Evolutionary conservation across 2,329 filamentous ascomycete genomes (phyloP).

Genomic region (Thielaviopsis populi): DNA sequence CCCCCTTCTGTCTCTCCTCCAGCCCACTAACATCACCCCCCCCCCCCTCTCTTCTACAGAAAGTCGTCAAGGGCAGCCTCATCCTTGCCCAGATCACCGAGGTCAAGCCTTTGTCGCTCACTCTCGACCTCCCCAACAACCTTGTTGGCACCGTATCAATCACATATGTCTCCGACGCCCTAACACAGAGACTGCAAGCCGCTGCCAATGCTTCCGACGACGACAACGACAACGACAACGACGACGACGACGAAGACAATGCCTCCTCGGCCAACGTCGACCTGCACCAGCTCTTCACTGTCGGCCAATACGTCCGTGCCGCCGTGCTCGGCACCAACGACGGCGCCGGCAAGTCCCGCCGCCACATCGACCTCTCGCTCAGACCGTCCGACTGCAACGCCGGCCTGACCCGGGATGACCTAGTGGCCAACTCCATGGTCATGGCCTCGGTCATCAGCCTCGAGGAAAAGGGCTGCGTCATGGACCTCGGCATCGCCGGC

Average conservation of each 20-base stretch:
- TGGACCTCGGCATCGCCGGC: conserved; percentile 70
- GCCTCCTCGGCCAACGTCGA: conserved; percentile 39
- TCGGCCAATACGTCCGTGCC: conserved; percentile 80
- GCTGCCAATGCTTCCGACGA: conserved; percentile 38
- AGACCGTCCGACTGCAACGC: conserved; percentile 66
- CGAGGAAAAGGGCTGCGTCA: conserved; percentile 90
- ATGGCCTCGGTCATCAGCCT: conserved; percentile 82
- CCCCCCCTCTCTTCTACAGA: conserved; percentile 36
- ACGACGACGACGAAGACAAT: conserved; percentile 36
- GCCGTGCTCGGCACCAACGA: conserved; percentile 61
- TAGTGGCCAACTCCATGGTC: conserved; percentile 61
- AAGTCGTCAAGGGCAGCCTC: conserved; percentile 68
- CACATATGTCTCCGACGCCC: conserved; percentile 70
- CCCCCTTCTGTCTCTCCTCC: background rate
- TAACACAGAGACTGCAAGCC: conserved; percentile 64
- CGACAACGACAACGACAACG: conserved; percentile 41
- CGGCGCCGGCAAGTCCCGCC: conserved; percentile 48
- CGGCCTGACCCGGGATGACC: conserved; percentile 54
- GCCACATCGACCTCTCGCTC: conserved; percentile 75
- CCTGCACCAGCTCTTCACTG: conserved; percentile 56
- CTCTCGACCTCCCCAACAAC: conserved; percentile 80
- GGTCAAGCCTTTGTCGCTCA: conserved; percentile 65
- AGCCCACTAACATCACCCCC: background rate
- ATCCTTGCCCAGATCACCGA: conserved; percentile 75
- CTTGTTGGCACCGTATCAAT: conserved; percentile 78